A percentile compares a stretch with the other conserved stretches of the same genome.
Conservation (phyloP, 108 stramenopile species). For the Skeletonema marinoi region DNA sequence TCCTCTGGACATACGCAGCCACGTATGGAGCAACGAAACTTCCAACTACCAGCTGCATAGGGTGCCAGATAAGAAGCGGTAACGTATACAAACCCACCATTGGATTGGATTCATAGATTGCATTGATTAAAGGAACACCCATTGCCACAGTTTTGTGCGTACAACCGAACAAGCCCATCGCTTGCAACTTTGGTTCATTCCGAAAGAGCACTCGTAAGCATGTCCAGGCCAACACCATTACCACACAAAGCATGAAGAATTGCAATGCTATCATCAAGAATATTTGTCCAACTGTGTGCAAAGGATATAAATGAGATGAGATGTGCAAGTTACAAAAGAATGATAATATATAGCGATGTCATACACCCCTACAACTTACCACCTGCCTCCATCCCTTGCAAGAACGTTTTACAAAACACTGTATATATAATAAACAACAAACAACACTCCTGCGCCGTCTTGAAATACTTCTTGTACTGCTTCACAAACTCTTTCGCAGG, state of each 20-base stretch:
- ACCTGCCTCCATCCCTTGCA: constrained; percentile 27
- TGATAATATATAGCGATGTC: neutral
- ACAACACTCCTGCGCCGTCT: constrained; percentile 51
- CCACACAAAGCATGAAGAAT: constrained; percentile 30
- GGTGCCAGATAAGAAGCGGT: constrained; percentile 78
- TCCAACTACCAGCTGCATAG: constrained; percentile 69
- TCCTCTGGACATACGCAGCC: constrained; percentile 47
- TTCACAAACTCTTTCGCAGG: constrained; percentile 50
- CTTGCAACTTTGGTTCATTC: constrained; percentile 50
- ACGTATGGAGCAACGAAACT: constrained; percentile 53
- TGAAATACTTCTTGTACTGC: constrained; percentile 51
- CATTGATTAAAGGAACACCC: constrained; percentile 76
- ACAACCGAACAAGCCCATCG: constrained; percentile 71
- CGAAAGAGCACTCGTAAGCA: constrained; percentile 43
- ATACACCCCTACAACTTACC: neutral
- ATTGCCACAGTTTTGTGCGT: constrained; percentile 77
- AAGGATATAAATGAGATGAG: neutral
- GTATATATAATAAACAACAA: constrained; percentile 71
- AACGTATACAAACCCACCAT: constrained; percentile 61
- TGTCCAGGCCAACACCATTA: constrained; percentile 63
- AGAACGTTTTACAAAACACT: constrained; percentile 68
- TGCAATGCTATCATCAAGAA: constrained; percentile 58
- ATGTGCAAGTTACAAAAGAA: neutral
- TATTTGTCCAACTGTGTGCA: constrained; percentile 20
- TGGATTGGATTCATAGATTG: constrained; percentile 59